Evolutionary conservation across 2,329 filamentous ascomycete genomes (phyloP).

Genomic region (Aspergillus felis): DNA sequence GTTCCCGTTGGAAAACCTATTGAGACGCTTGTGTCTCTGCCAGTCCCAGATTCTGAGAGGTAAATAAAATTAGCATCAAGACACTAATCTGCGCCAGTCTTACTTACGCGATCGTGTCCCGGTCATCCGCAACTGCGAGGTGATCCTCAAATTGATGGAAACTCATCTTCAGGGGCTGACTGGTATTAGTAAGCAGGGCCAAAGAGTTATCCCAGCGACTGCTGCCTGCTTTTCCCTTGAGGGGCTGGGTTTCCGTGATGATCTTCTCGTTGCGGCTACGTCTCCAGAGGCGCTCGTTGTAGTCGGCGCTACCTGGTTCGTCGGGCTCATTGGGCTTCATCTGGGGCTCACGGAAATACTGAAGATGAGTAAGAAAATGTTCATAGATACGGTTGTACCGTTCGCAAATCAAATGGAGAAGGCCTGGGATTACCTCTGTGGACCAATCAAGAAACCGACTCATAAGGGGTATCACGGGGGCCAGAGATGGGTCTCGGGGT

Average conservation of each 20-base stretch:
- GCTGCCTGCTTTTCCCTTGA: constrained; percentile 81
- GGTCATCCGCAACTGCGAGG: constrained; percentile 86
- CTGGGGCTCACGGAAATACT: constrained; percentile 95
- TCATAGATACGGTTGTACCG: constrained; percentile 8
- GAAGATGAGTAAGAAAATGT: constrained; percentile 26
- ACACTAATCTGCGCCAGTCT: neutral
- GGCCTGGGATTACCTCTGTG: constrained; percentile 57
- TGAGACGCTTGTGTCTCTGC: constrained; percentile 69
- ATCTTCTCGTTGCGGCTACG: constrained; percentile 89
- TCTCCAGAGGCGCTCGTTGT: constrained; percentile 91
- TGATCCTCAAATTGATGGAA: constrained; percentile 99
- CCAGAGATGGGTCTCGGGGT: constrained; percentile 55
- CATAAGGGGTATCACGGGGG: constrained; percentile 67
- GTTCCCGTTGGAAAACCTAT: constrained; percentile 91
- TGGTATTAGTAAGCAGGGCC: constrained; percentile 81
- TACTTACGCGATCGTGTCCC: constrained; percentile 70
- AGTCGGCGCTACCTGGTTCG: constrained; percentile 92
- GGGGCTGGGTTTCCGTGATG: constrained; percentile 84
- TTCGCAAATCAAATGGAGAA: constrained; percentile 12
- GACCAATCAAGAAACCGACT: constrained; percentile 94
- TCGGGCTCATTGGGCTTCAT: constrained; percentile 97
- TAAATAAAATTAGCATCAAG: constrained; percentile 4
- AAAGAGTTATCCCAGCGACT: constrained; percentile 82
- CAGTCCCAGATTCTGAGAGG: constrained; percentile 77
- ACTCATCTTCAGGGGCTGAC: constrained; percentile 86